These are phyloP conservation scores for Cubamyces sp. DNA, from an alignment of 768 basidiomycete species.

Conservation along the genomic window DNA sequence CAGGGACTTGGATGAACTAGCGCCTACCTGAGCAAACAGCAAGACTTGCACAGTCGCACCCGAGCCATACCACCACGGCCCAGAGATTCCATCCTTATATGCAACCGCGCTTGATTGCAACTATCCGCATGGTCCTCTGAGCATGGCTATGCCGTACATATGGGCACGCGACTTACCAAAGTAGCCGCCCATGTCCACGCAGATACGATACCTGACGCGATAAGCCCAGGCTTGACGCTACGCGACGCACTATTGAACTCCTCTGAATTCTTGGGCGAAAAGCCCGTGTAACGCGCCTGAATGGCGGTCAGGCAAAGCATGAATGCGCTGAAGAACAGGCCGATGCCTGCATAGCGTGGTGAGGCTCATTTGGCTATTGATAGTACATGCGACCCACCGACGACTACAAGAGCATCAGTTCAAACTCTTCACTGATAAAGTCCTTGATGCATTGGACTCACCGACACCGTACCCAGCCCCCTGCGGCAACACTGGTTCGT, in stretches of 20 bases:
- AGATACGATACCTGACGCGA: conserved; percentile 90
- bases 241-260: conserved; percentile 84
- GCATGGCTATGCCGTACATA: neutral
- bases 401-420: conserved; percentile 41
- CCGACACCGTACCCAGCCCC: conserved; percentile 88
- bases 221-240: conserved; percentile 87
- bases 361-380: neutral
- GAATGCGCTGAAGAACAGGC: conserved; percentile 83
- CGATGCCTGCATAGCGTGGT: conserved; percentile 60
- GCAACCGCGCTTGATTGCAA: conserved; percentile 83
- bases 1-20: neutral
- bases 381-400: conserved; percentile 43
- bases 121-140: conserved; percentile 34
- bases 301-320: conserved; percentile 80
- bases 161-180: conserved; percentile 44
- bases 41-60: conserved; percentile 90
- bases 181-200: conserved; percentile 94
- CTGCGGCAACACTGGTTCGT: conserved; percentile 61
- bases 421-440: too few species aligned
- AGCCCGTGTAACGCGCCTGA: conserved; percentile 83
- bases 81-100: conserved; percentile 84
- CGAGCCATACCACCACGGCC: conserved; percentile 91
- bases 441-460: conserved; percentile 30
- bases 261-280: conserved; percentile 78
- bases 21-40: conserved; percentile 78